phyloP scores from a whole-genome alignment of 371 early-diverging fungal genomes.

The Mucor mucedo region DNA sequence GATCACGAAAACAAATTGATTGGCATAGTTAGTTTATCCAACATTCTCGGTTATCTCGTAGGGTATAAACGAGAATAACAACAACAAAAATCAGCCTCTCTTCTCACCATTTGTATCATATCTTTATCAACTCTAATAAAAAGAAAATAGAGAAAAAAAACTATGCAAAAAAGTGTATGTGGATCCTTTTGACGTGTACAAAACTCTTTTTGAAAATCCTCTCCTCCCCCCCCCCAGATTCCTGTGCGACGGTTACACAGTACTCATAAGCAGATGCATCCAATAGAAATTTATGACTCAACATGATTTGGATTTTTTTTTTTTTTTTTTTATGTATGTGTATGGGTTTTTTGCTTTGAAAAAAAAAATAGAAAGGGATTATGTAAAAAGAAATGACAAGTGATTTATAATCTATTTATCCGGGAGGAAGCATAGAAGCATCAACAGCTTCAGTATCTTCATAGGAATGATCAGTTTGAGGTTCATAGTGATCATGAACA shows the following conservation, averaged over 20 bases:
- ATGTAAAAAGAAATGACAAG: background rate
- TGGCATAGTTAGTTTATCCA: conserved; percentile 90
- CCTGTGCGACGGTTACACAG: conserved; percentile 13
- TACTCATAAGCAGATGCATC: background rate
- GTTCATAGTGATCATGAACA: conserved; percentile 73
- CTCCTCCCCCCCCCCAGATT: background rate
- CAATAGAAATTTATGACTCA: conserved; percentile 20
- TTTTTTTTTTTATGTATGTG: background rate
- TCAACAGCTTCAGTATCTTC: conserved; percentile 74
- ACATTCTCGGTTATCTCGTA: conserved; percentile 78
- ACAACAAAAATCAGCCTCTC: background rate
- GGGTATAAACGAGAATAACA: conserved; percentile 32
- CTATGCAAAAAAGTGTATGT: background rate
- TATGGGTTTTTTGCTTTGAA: background rate
- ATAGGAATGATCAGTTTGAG: conserved; percentile 55
- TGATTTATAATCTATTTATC: conserved; percentile 59
- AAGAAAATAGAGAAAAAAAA: background rate
- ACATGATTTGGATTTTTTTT: conserved; percentile 11
- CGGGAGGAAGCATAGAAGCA: conserved; percentile 90
- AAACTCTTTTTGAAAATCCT: background rate
- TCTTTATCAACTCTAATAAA: background rate
- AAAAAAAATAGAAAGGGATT: background rate
- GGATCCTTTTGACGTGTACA: background rate
- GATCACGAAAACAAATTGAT: conserved; percentile 79
- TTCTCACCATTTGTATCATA: background rate